Evolutionary conservation across 352 stramenopile species (phyloP).

Genomic region (Phytophthora syringae): DNA sequence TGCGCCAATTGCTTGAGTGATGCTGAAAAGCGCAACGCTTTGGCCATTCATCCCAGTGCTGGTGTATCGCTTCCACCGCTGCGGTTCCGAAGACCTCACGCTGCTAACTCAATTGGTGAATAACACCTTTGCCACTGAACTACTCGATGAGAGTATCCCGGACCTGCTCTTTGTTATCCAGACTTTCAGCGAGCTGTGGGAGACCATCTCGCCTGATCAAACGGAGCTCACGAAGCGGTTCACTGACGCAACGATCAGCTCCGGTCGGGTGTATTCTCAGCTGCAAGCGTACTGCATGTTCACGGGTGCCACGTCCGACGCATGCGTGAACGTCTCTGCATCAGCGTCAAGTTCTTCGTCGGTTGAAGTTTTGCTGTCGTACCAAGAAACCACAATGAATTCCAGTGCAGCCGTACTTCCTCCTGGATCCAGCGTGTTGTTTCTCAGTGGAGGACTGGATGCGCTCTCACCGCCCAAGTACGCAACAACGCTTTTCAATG

Average conservation of each 20-base stretch:
- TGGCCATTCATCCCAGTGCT: constrained; percentile 75
- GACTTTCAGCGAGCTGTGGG: constrained; percentile 82
- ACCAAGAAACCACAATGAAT: constrained; percentile 36
- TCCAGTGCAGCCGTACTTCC: constrained; percentile 6
- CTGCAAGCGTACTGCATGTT: constrained; percentile 72
- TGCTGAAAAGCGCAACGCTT: constrained; percentile 52
- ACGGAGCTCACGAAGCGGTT: constrained; percentile 54
- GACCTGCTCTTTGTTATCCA: constrained; percentile 68
- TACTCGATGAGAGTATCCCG: constrained; percentile 14
- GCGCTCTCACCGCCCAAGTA: constrained; percentile 47
- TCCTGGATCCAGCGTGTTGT: constrained; percentile 48
- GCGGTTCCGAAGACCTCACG: constrained; percentile 44
- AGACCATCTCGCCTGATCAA: constrained; percentile 53
- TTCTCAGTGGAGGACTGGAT: constrained; percentile 60
- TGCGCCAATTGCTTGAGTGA: constrained; percentile 55
- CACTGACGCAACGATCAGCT: constrained; percentile 50
- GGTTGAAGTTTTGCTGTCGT: constrained; percentile 36
- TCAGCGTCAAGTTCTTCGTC: constrained; percentile 7
- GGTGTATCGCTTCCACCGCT: constrained; percentile 64
- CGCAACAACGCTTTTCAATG: constrained; percentile 47
- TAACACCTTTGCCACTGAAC: constrained; percentile 23
- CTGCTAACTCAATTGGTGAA: constrained; percentile 51
- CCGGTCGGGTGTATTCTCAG: constrained; percentile 48
- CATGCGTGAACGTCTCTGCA: constrained; percentile 35
- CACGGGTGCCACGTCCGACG: constrained; percentile 42